Evolutionary conservation across 352 stramenopile genomes (phyloP), one percentile per base, ranked within the genome.

Genomic region (Globisporangium rhizosaccharum): DNA sequence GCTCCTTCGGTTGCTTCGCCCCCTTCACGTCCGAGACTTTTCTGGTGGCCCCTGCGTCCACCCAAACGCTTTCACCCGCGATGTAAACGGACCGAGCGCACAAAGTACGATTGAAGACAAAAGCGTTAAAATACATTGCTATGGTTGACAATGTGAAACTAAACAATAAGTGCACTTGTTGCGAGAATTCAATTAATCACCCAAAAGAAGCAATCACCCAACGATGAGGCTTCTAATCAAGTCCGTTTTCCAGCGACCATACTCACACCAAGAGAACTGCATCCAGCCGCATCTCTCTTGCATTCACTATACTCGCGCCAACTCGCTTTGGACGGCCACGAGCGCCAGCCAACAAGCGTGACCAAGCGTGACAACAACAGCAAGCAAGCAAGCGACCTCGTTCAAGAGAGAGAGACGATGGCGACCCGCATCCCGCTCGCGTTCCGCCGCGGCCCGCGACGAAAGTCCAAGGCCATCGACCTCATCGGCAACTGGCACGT

Each of bases 401-500:
- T 17, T 20, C 56, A 7, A 39, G 33, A 9, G 9, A 9, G 33
- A 49, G 44, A 56, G 18, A 78, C 60, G 49, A 92, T 90, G 80
- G 70, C 81, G 65, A 77, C 72, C 20, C 81, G 82, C 57, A 88
- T 93, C 63, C 83, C 83, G 68, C 64, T 90, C 65, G 81, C 80
- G 68, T 91, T 91, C 68, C 79, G 82, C 46, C 82, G 82, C 49
- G 79, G 80, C 52, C 83, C 83, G 55, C 82, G 82, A 66, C 76
- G 76, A 68, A 87, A 91, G 67, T 73, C 72, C 63, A 92, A 93
- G 82, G 30, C 82, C 33, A 90, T 93, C 53, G 75, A 91, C 30
- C 59, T 83, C n/a, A 77, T 94, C 60, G 82, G 84, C 54, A 92
- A 61, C 23, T 92, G 82, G 84, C 81, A 93, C 66, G 87, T 93